Evolutionary conservation across 208 protist genomes (phyloP).

Genomic region (Crithidia fasciculata): DNA sequence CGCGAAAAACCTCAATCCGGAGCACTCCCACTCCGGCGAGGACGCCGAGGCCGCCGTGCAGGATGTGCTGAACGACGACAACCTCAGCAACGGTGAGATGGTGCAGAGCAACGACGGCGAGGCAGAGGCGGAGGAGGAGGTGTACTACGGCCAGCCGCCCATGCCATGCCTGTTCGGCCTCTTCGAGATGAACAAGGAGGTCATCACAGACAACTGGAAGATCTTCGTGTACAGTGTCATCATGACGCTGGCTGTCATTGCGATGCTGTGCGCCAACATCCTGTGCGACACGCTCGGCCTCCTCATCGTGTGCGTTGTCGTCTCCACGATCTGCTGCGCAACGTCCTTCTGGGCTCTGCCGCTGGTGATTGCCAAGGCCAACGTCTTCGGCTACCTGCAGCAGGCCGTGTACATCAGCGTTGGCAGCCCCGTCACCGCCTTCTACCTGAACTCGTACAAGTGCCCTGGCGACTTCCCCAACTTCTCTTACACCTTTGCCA

Average conservation of each 20-base stretch:
- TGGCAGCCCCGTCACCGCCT: slow-evolving; percentile 40
- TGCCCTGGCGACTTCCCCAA: slow-evolving; percentile 53
- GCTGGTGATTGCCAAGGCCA: slow-evolving; percentile 60
- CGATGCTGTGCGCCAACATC: slow-evolving; percentile 52
- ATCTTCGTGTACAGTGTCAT: slow-evolving; percentile 57
- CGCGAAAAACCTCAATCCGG: background rate
- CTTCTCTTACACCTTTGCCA: slow-evolving; percentile 72
- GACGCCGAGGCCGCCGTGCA: slow-evolving; percentile 16
- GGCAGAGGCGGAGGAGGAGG: slow-evolving; percentile 6
- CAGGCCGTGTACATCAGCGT: slow-evolving; percentile 51
- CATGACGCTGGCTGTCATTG: slow-evolving; percentile 52
- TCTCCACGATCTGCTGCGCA: slow-evolving; percentile 44
- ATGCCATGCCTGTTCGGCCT: slow-evolving; percentile 36
- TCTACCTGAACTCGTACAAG: slow-evolving; percentile 50
- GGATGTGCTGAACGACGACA: background rate
- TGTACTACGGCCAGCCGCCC: slow-evolving; percentile 21
- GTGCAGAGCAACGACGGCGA: slow-evolving; percentile 10
- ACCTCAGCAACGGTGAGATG: background rate
- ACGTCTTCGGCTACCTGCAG: slow-evolving; percentile 61
- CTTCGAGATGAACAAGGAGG: slow-evolving; percentile 71
- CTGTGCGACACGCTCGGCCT: slow-evolving; percentile 38
- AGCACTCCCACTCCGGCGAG: background rate
- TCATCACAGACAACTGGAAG: slow-evolving; percentile 46
- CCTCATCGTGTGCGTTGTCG: slow-evolving; percentile 41
- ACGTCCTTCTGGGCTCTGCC: slow-evolving; percentile 69